These are phyloP conservation scores for Globisporangium heterothallicum DNA, from an alignment of 352 stramenopile species.

Conservation along the genomic window DNA sequence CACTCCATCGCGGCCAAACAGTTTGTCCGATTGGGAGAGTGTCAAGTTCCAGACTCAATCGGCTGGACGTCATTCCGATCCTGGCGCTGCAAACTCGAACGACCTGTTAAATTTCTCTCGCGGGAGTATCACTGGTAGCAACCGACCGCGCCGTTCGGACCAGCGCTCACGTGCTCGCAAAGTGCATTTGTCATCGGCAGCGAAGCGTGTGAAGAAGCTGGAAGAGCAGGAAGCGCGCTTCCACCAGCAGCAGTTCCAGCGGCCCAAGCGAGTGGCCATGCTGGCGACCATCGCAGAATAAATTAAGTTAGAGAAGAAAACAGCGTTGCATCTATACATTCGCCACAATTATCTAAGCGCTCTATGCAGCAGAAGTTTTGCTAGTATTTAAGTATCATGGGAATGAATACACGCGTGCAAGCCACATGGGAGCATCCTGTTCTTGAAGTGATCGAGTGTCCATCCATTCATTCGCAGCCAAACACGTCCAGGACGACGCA, in stretches of 20 bases:
- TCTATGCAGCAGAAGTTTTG: background rate
- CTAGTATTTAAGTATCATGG: conserved; percentile 9
- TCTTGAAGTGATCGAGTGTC: no score
- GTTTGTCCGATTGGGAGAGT: conserved; percentile 45
- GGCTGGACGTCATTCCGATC: conserved; percentile 61
- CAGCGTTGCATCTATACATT: background rate
- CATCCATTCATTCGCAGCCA: no score
- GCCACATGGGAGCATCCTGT: no score
- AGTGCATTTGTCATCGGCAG: conserved; percentile 73
- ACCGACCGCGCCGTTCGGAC: conserved; percentile 34
- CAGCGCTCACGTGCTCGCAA: conserved; percentile 41
- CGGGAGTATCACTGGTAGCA: conserved; percentile 34
- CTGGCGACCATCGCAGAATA: conserved; percentile 31
- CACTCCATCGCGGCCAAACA: conserved; percentile 17
- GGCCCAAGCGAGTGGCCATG: conserved; percentile 31
- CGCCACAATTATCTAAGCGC: background rate
- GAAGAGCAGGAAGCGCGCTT: conserved; percentile 77
- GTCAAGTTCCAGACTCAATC: conserved; percentile 40
- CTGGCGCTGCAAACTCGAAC: conserved; percentile 41
- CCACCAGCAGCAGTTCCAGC: conserved; percentile 23
- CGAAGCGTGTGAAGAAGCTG: conserved; percentile 80
- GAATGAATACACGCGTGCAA: no score
- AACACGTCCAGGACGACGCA: no score
- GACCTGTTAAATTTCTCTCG: conserved; percentile 68
- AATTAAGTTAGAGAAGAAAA: conserved; percentile 19